Base-by-base conservation (phyloP, 148 eudicot species). In the Camellia sinensis region DNA sequence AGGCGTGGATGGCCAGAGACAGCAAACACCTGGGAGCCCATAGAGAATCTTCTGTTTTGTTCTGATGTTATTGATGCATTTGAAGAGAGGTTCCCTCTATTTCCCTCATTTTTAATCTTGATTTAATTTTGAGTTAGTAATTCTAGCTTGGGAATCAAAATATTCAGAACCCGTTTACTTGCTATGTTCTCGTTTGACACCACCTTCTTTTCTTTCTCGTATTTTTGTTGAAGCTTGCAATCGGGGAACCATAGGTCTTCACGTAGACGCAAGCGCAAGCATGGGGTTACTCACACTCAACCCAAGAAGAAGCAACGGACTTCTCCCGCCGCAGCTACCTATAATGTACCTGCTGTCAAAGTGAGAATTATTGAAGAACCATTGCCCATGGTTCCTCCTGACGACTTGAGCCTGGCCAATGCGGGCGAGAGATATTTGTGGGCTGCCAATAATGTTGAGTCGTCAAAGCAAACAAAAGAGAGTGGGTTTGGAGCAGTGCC, bases 1-100 rank as follows among this genome's bases (percentile, higher is more conserved):
- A 97, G 99, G 99, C 99, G 99, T 76, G 99, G 93, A 71, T 97
- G 99, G 99, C 95, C 97, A 7, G 99, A 97, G 86, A 87, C 94
- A 13, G 89, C 91, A 0, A 97, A 97, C 85, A 97, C 99, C 2
- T 94, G 99, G 99, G 99, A 97, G 84, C 99, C 99, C 10, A 62
- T 90, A 46, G 97, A 89, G 82, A 97, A 97, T 86, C 90, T 97
- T 76, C 76, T 76, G 79, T 85, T 91, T 4, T 89, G 92, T 79
- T 89, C 94, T 15, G 99, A 97, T 86, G 79, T 97, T 67, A 90
- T 97, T 65, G 99, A 97, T 81, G 91, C 93, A 29, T 97, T 83
- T 79, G 99, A 97, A 89, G 87, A 91, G 81, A 94, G 98, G 99
- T 96, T 78, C 80, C 50, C 82, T 66, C 14, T 82, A 57, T 61